Evolutionary conservation across 441 rosid genomes (phyloP).

Genomic region (Jatropha podagrica): DNA sequence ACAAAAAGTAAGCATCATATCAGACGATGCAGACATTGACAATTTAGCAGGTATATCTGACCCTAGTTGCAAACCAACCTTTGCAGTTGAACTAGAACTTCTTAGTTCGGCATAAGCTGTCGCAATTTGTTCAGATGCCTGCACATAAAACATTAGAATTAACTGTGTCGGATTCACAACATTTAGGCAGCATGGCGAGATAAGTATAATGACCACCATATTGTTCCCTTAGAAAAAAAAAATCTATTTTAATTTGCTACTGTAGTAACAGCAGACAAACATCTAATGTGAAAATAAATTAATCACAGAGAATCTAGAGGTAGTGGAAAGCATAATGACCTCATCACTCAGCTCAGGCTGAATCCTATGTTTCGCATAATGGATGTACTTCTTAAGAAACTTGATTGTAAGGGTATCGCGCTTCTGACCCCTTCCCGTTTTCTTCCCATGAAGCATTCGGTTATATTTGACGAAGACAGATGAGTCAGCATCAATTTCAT

Average conservation of each 20-base stretch:
- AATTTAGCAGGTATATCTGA: slow-evolving; percentile 7
- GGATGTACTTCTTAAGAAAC: slow-evolving; percentile 93
- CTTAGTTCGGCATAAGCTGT: slow-evolving; percentile 94
- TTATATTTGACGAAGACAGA: slow-evolving; percentile 90
- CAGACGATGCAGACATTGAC: slow-evolving; percentile 15
- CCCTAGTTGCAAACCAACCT: slow-evolving; percentile 46
- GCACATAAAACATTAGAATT: slow-evolving; percentile 21
- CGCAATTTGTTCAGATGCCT: slow-evolving; percentile 95
- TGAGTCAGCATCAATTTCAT: slow-evolving; percentile 67
- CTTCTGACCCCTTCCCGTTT: slow-evolving; percentile 63
- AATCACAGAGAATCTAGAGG: neutral
- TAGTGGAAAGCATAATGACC: slow-evolving; percentile 37
- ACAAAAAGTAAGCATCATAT: slow-evolving; percentile 29
- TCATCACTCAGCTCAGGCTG: slow-evolving; percentile 94
- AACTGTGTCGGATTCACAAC: slow-evolving; percentile 6
- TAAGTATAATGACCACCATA: neutral
- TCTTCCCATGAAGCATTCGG: slow-evolving; percentile 86
- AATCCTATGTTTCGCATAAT: slow-evolving; percentile 95
- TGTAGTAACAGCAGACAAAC: slow-evolving; percentile 1
- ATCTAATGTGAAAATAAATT: neutral
- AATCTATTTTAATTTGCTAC: neutral
- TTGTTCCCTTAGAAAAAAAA: neutral
- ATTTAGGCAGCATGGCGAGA: neutral
- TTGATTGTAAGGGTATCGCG: slow-evolving; percentile 79
- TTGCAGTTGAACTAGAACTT: slow-evolving; percentile 69